Percentiles rank a stretch among this genome's conserved stretches.
phyloP scores from a whole-genome alignment of 1,284 basidiomycete species.

The Phylloporus sp. region DNA sequence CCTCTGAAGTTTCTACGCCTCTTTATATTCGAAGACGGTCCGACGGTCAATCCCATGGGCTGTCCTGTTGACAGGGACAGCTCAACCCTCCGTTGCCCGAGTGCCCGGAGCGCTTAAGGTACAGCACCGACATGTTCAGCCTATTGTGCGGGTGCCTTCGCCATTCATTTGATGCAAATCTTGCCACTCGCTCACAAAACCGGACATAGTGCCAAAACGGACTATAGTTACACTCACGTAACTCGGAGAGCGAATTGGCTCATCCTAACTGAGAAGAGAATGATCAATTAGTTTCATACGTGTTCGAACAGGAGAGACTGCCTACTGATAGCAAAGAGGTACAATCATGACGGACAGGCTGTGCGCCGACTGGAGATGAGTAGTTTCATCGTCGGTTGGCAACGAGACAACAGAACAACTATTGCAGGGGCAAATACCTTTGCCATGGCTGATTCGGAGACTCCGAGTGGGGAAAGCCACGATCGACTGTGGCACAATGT shows the following conservation, averaged over 20 bases:
- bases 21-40: constrained; percentile 19
- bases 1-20: no score
- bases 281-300: not conserved
- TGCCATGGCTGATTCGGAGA: no score
- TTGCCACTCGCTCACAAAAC: not conserved
- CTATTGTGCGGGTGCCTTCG: not conserved
- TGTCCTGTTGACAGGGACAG: not conserved
- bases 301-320: not conserved
- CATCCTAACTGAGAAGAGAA: not conserved
- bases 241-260: not conserved
- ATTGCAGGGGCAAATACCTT: not conserved
- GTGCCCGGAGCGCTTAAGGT: no score
- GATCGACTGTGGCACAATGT: not conserved
- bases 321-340: not conserved
- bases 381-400: not conserved
- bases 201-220: not conserved
- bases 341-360: not conserved
- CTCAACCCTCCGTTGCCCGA: not conserved
- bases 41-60: not conserved
- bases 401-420: not conserved
- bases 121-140: no score
- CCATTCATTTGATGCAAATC: not conserved
- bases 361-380: not conserved
- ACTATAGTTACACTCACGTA: not conserved
- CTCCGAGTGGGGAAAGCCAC: not conserved